A percentile compares a stretch with the other conserved stretches of the same genome.
These are phyloP conservation scores for Elaeis guineensis DNA, from an alignment of 176 grass and related monocot species.

Conservation along the genomic window DNA sequence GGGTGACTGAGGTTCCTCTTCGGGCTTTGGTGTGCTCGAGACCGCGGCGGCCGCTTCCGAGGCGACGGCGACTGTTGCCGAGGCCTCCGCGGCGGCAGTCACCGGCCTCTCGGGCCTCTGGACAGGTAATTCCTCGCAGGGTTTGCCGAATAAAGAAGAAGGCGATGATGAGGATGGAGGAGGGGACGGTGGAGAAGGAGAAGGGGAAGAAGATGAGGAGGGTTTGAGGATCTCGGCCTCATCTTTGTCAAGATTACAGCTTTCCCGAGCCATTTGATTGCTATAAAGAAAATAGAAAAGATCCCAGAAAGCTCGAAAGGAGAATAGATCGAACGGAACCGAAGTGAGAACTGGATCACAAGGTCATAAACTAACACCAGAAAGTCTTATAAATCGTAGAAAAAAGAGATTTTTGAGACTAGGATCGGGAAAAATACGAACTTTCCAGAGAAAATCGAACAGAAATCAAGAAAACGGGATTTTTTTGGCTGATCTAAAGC, in stretches of 20 bases:
- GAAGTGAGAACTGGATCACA: background rate
- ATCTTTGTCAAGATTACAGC: constrained; percentile 14
- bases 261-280: constrained; percentile 4
- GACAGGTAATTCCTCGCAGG: background rate
- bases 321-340: background rate
- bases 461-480: too few relatives aligned
- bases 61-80: background rate
- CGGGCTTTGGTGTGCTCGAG: background rate
- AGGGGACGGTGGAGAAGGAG: background rate
- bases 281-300: background rate
- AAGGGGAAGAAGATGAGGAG: constrained; percentile 3
- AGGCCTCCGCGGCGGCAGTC: background rate
- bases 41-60: background rate
- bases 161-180: constrained; percentile 2
- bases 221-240: constrained; percentile 13
- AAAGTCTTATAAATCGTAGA: background rate
- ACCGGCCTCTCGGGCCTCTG: background rate
- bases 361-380: too few relatives aligned
- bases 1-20: background rate
- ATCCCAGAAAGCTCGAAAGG: background rate
- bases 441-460: too few relatives aligned
- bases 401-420: background rate
- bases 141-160: background rate
- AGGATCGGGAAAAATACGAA: background rate
- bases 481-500: too few relatives aligned